These are phyloP conservation scores for Apiospora saccharicola DNA, from an alignment of 2,329 filamentous ascomycete species.

Conservation along the genomic window DNA sequence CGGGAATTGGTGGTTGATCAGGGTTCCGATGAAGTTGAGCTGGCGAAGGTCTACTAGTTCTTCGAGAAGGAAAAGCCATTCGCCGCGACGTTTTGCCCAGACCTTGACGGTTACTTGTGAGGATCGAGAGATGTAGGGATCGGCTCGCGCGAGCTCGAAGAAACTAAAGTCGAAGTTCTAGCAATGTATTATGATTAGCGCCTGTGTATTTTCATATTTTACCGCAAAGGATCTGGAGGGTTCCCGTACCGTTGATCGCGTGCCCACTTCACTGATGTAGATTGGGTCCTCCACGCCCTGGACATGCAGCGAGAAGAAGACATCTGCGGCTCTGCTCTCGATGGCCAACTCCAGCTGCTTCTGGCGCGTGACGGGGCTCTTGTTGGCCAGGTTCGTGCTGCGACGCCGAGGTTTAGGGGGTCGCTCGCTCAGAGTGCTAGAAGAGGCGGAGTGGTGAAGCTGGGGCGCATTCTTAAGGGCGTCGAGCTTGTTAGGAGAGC, in stretches of 20 bases:
- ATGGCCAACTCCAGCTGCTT: constrained; percentile 78
- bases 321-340: constrained; percentile 78
- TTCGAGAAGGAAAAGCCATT: constrained; percentile 72
- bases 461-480: constrained; percentile 53
- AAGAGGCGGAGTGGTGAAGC: constrained; percentile 64
- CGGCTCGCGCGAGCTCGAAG: constrained; percentile 75
- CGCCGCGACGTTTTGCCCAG: constrained; percentile 71
- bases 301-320: constrained; percentile 86
- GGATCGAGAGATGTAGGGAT: constrained; percentile 69
- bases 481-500: constrained; percentile 71
- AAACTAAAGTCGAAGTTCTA: constrained; percentile 87
- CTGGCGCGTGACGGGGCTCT: constrained; percentile 65
- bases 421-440: constrained; percentile 55
- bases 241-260: constrained; percentile 71
- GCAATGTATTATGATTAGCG: neutral
- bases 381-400: constrained; percentile 57
- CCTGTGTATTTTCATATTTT: too few relatives aligned
- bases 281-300: constrained; percentile 72
- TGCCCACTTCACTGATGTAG: constrained; percentile 87
- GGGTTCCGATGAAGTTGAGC: constrained; percentile 79
- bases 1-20: constrained; percentile 76
- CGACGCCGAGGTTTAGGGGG: constrained; percentile 49
- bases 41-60: constrained; percentile 74
- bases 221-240: too few relatives aligned
- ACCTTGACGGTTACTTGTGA: constrained; percentile 73